Evolutionary conservation across 352 stramenopile species (phyloP).

Genomic region (Pythium rhizo-oryzae): DNA sequence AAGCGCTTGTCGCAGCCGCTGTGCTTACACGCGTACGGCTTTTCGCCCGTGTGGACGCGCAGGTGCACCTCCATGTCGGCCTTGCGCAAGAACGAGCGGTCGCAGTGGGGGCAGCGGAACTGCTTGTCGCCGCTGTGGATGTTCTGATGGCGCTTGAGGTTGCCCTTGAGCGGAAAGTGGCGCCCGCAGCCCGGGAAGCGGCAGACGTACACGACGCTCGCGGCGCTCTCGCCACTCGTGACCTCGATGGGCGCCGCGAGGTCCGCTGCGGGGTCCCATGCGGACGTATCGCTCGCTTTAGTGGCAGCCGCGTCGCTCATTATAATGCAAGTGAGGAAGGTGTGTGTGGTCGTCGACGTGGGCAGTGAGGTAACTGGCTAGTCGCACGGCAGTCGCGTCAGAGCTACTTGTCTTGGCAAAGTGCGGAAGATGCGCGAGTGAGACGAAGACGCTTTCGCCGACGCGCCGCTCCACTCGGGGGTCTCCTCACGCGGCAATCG

Average conservation of each 20-base stretch:
- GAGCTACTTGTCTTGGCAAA: no score
- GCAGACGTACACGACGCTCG: constrained; percentile 25
- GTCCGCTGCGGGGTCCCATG: constrained; percentile 23
- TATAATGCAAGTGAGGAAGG: neutral
- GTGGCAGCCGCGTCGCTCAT: neutral
- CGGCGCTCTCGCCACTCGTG: neutral
- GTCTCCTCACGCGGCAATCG: neutral
- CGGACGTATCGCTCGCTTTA: neutral
- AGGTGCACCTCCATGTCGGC: constrained; percentile 49
- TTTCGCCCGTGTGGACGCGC: constrained; percentile 54
- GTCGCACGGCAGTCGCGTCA: neutral
- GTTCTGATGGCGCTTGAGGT: constrained; percentile 47
- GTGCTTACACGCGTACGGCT: constrained; percentile 42
- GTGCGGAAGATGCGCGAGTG: no score
- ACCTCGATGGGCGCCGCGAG: constrained; percentile 18
- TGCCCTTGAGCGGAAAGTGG: constrained; percentile 42
- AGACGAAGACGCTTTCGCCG: neutral
- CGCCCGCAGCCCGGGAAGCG: constrained; percentile 34
- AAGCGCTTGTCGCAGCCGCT: constrained; percentile 41
- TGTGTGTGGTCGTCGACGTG: neutral
- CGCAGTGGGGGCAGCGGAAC: constrained; percentile 38
- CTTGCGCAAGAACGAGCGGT: constrained; percentile 47
- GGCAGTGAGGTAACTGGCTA: neutral
- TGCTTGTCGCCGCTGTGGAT: constrained; percentile 41
- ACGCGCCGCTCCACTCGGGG: no score